A percentile compares a stretch with the other conserved stretches of the same genome.
Evolutionary conservation across 148 eudicot species (phyloP).

Genomic region (Persicaria tinctoria): DNA sequence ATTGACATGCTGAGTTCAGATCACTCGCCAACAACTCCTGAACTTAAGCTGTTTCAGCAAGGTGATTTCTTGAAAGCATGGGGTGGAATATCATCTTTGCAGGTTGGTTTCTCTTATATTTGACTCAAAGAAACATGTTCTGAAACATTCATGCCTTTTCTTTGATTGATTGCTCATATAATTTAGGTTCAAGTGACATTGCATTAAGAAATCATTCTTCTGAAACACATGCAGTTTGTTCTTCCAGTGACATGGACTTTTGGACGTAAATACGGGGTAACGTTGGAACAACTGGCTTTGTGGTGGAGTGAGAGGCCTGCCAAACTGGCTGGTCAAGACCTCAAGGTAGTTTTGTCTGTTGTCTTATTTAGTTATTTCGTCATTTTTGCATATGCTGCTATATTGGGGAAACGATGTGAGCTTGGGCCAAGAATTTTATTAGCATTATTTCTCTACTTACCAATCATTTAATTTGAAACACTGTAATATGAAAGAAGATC

Average conservation of each 20-base stretch:
- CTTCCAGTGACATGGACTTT: conserved; percentile 91
- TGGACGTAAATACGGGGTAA: conserved; percentile 72
- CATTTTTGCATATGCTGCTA: too few relatives aligned
- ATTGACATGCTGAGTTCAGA: conserved; percentile 96
- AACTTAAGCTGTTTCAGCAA: conserved; percentile 60
- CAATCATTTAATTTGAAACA: not conserved
- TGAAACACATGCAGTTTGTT: conserved; percentile 48
- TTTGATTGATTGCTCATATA: not conserved
- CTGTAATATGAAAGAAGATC: not conserved
- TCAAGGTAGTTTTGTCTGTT: conserved; percentile 42
- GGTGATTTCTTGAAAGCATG: conserved; percentile 95
- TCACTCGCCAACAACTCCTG: conserved; percentile 81
- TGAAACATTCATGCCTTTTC: not conserved
- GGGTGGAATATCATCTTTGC: conserved; percentile 98
- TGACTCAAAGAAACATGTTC: not conserved
- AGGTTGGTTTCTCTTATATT: conserved; percentile 36
- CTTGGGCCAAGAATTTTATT: not conserved
- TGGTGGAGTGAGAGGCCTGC: conserved; percentile 99
- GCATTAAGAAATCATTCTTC: not conserved
- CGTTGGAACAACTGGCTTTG: conserved; percentile 62
- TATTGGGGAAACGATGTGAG: not conserved
- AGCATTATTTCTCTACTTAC: not conserved
- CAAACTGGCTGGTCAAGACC: conserved; percentile 71
- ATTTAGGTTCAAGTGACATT: not conserved
- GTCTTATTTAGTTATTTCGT: not conserved